Conservation (phyloP, 805 yeast genomes). For the Pichia ethanolica region DNA sequence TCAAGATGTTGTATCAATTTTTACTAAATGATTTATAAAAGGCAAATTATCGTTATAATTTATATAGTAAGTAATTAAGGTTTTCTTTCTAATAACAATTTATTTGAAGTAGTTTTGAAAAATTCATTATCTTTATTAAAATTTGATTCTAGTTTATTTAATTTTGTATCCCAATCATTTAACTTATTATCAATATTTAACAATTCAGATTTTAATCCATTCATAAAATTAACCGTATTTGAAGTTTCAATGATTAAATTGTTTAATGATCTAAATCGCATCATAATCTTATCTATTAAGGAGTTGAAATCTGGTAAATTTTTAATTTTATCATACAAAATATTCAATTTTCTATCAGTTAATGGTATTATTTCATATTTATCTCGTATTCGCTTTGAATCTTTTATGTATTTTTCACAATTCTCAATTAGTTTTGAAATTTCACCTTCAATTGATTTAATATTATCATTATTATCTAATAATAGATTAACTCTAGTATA, state of each 20-base stretch:
- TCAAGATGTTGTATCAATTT: slow-evolving; percentile 89
- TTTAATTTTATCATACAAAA: slow-evolving; percentile 16
- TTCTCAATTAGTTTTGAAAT: slow-evolving; percentile 9
- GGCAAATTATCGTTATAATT: too few relatives aligned
- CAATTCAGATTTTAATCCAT: slow-evolving; percentile 14
- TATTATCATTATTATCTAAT: slow-evolving; percentile 11
- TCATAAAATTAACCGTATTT: slow-evolving; percentile 9
- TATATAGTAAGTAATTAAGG: neutral
- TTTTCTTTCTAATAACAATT: slow-evolving; percentile 1
- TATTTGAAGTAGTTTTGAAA: slow-evolving; percentile 11
- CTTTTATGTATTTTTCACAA: slow-evolving; percentile 9
- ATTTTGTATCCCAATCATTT: slow-evolving; percentile 17
- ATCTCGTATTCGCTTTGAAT: slow-evolving; percentile 9
- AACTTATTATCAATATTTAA: slow-evolving; percentile 14
- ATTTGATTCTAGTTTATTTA: slow-evolving; percentile 15
- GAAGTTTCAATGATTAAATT: slow-evolving; percentile 7
- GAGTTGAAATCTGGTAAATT: slow-evolving; percentile 16
- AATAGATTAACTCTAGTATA: slow-evolving; percentile 18
- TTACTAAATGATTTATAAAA: slow-evolving; percentile 51
- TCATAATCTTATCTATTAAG: slow-evolving; percentile 12
- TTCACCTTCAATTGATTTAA: slow-evolving; percentile 12
- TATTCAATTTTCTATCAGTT: slow-evolving; percentile 16
- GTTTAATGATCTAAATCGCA: slow-evolving; percentile 18
- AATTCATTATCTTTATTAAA: slow-evolving; percentile 5
- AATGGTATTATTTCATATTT: slow-evolving; percentile 3